Percentiles rank a stretch among this genome's conserved stretches.
phyloP scores from a whole-genome alignment of 2,329 filamentous ascomycete species.

The Allantophomopsis cytisporea region DNA sequence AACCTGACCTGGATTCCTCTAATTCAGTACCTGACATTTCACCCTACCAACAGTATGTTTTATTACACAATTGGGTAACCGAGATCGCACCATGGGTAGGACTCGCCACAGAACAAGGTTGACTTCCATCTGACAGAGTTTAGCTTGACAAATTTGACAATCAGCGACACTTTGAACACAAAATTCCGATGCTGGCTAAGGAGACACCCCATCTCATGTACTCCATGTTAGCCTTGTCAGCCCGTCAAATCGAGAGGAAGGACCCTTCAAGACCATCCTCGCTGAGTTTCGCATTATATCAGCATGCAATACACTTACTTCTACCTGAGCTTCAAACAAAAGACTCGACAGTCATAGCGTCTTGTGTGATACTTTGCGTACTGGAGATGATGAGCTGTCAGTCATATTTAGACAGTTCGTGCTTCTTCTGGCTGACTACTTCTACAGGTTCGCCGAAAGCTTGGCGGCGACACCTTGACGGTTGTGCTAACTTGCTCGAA shows the following conservation, averaged over 20 bases:
- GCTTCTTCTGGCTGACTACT: not conserved
- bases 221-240: slow-evolving; percentile 37
- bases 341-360: slow-evolving; percentile 29
- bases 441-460: slow-evolving; percentile 28
- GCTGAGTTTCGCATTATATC: slow-evolving; percentile 37
- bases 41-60: slow-evolving; percentile 14
- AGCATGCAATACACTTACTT: slow-evolving; percentile 31
- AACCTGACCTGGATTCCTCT: slow-evolving; percentile 8
- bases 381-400: slow-evolving; percentile 27
- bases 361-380: slow-evolving; percentile 30
- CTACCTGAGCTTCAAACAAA: slow-evolving; percentile 26
- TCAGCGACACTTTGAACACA: slow-evolving; percentile 34
- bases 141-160: slow-evolving; percentile 40
- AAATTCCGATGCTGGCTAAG: slow-evolving; percentile 33
- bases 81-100: slow-evolving; percentile 32
- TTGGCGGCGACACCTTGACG: slow-evolving; percentile 41
- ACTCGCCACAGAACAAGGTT: no score
- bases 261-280: slow-evolving; percentile 23
- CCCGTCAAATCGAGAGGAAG: slow-evolving; percentile 33
- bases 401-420: not conserved
- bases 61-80: slow-evolving; percentile 33
- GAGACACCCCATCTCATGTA: slow-evolving; percentile 29
- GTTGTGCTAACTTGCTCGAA: slow-evolving; percentile 37
- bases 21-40: slow-evolving; percentile 3
- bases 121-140: not conserved